A percentile compares a stretch with the other conserved stretches of the same genome.
Conservation (phyloP, 1,284 basidiomycete species). For the Sphaerobolus stellatus region DNA sequence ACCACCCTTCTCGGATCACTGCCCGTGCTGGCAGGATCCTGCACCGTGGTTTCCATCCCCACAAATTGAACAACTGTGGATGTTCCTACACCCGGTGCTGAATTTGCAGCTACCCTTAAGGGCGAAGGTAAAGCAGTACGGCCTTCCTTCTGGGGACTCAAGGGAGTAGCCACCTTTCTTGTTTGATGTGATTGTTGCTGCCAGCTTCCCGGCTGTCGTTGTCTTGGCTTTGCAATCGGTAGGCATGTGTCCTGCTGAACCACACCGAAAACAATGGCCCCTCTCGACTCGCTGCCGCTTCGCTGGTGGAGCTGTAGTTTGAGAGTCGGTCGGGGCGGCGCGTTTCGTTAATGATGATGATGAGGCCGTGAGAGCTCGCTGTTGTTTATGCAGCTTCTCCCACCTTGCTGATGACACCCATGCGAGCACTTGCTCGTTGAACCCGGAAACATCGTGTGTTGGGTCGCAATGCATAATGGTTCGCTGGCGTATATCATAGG, state of each 20-base stretch:
- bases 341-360: not conserved
- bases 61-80: constrained; percentile 31
- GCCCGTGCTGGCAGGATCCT: constrained; percentile 14
- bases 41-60: constrained; percentile 25
- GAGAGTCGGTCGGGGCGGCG: not conserved
- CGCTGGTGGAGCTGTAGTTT: no score
- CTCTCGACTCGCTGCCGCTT: no score
- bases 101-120: constrained; percentile 15
- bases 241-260: no score
- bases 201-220: not conserved
- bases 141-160: constrained; percentile 11
- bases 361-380: not conserved
- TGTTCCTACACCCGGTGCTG: constrained; percentile 18
- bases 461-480: constrained; percentile 19
- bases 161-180: constrained; percentile 20
- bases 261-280: no score
- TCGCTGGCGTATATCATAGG: constrained; percentile 31
- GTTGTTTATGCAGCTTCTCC: not conserved
- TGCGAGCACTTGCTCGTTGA: constrained; percentile 10
- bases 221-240: not conserved
- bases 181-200: not conserved
- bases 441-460: constrained; percentile 21
- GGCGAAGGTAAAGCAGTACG: constrained; percentile 25
- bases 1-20: constrained; percentile 25
- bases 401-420: not conserved